A percentile compares a stretch with the other conserved stretches of the same genome.
Conservation (phyloP, 352 stramenopile genomes). For the Phytophthora agathidicida region DNA sequence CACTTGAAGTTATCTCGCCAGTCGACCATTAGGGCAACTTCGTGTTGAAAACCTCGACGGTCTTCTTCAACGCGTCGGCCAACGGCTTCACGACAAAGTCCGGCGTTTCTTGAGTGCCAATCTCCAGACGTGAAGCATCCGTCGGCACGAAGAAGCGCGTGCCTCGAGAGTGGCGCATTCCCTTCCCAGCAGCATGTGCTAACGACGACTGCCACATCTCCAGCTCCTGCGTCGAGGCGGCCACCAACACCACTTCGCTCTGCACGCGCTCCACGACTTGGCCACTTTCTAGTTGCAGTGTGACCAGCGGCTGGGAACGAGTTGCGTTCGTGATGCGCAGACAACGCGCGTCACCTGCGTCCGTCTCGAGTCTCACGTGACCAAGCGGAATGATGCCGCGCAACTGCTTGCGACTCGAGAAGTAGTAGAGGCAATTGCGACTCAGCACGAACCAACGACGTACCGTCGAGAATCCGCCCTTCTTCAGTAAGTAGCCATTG, state of each 20-base stretch:
- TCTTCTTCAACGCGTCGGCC: slow-evolving; percentile 77
- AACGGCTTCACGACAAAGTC: slow-evolving; percentile 82
- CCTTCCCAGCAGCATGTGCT: slow-evolving; percentile 78
- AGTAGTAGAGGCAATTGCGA: slow-evolving; percentile 91
- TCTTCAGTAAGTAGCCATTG: slow-evolving; percentile 86
- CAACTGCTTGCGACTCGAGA: slow-evolving; percentile 80
- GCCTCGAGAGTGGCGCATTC: slow-evolving; percentile 78
- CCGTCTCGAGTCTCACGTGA: slow-evolving; percentile 73
- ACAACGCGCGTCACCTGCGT: slow-evolving; percentile 51
- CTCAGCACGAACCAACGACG: slow-evolving; percentile 90
- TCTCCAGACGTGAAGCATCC: slow-evolving; percentile 75
- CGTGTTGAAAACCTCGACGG: slow-evolving; percentile 86
- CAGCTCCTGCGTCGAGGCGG: slow-evolving; percentile 71
- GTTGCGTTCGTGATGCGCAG: slow-evolving; percentile 78
- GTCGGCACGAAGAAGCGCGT: slow-evolving; percentile 88
- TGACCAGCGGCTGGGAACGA: slow-evolving; percentile 67
- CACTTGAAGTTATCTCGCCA: slow-evolving; percentile 22
- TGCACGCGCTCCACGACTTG: slow-evolving; percentile 84
- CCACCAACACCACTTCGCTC: slow-evolving; percentile 78
- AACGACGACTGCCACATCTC: slow-evolving; percentile 91
- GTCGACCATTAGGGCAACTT: slow-evolving; percentile 46
- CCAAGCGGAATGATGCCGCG: slow-evolving; percentile 88
- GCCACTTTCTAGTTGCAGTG: slow-evolving; percentile 82
- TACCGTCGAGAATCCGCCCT: slow-evolving; percentile 78
- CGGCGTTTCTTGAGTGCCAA: slow-evolving; percentile 79